Evolutionary conservation across 2,329 filamentous ascomycete genomes (phyloP).

Genomic region (Aspergillus felis): DNA sequence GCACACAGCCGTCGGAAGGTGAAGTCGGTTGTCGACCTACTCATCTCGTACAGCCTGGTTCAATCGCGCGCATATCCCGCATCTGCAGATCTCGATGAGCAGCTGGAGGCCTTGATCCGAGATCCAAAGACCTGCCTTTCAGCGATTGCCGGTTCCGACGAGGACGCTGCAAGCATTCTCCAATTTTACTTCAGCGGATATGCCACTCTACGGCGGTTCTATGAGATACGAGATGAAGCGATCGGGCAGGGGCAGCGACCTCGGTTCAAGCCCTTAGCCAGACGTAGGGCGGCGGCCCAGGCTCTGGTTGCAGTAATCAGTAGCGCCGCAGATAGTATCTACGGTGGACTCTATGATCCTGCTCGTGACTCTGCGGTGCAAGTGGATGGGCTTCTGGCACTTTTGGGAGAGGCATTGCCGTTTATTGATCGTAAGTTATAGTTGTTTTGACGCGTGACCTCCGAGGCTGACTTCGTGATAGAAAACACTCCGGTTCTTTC

Average conservation of each 20-base stretch:
- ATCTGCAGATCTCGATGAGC: conserved; percentile 65
- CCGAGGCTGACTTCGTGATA: conserved; percentile 21
- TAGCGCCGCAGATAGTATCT: conserved; percentile 84
- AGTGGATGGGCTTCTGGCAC: conserved; percentile 77
- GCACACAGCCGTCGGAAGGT: conserved; percentile 76
- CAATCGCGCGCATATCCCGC: conserved; percentile 79
- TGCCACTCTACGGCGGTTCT: conserved; percentile 84
- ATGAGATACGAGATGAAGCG: conserved; percentile 77
- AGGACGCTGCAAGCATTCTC: conserved; percentile 76
- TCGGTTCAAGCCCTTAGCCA: conserved; percentile 51
- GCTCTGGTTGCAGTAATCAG: conserved; percentile 79
- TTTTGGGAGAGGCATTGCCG: conserved; percentile 78
- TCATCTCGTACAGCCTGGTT: conserved; percentile 82
- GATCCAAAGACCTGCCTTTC: conserved; percentile 70
- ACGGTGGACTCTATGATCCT: conserved; percentile 82
- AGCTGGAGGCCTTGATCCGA: conserved; percentile 65
- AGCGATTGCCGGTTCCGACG: conserved; percentile 67
- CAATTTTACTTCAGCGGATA: conserved; percentile 88
- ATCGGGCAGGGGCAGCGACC: conserved; percentile 39
- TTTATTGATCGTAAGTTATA: conserved; percentile 59
- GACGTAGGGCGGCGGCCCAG: conserved; percentile 66
- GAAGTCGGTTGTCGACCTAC: conserved; percentile 76
- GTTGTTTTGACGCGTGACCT: not conserved
- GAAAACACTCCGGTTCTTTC: conserved; percentile 59
- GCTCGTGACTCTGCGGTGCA: conserved; percentile 77